Conservation (phyloP, 257 asterid genomes). For the Przewalskia tangutica region DNA sequence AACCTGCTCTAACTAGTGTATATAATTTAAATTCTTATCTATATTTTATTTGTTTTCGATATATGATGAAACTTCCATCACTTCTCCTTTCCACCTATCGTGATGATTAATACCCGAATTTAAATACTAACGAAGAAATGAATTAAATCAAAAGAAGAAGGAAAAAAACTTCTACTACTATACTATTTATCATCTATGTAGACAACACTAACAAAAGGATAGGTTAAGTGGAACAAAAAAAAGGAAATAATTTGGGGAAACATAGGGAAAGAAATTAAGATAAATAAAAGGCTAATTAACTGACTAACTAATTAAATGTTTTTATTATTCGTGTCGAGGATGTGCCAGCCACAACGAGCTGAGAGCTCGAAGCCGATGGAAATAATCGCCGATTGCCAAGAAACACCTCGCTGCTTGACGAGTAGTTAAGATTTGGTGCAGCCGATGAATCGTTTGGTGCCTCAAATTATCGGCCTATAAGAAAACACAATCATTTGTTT, state of each 20-base stretch:
- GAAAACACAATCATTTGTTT: background rate
- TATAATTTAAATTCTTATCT: background rate
- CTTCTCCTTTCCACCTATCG: background rate
- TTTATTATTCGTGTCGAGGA: constrained; percentile 43
- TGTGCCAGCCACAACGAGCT: constrained; percentile 76
- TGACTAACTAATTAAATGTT: background rate
- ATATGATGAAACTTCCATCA: background rate
- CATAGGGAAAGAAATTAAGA: constrained; percentile 2
- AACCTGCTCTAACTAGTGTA: no score
- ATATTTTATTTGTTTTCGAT: background rate
- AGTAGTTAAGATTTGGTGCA: constrained; percentile 57
- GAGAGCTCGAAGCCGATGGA: constrained; percentile 82
- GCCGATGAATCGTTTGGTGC: constrained; percentile 57
- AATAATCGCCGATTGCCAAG: constrained; percentile 62
- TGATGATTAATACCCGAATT: background rate
- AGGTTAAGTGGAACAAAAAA: background rate
- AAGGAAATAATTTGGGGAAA: background rate
- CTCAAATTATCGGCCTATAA: constrained; percentile 70
- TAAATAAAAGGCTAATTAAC: constrained; percentile 4
- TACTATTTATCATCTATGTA: constrained; percentile 14
- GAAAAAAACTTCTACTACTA: no score
- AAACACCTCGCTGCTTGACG: constrained; percentile 68
- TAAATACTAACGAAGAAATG: background rate
- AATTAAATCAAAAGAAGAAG: background rate
- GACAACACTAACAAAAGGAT: constrained; percentile 22